Evolutionary conservation across 257 asterid genomes (phyloP), one percentile per base, ranked within the genome.

Genomic region (Nicotiana tomentosiformis): DNA sequence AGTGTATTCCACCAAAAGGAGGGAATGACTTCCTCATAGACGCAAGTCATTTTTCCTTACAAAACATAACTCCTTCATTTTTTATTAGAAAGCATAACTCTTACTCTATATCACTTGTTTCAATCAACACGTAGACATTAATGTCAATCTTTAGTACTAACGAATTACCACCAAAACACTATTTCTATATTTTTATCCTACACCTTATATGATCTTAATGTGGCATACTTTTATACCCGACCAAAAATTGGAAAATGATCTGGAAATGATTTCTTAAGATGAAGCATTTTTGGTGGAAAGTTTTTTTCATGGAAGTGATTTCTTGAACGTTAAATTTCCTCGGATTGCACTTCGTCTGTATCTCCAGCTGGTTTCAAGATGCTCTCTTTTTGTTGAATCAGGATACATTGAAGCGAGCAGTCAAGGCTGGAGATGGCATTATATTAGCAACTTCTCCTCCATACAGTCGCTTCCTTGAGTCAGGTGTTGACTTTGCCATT

Each of bases 371-470:
- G 80, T 49, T 74, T 14, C 15, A 26, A 74, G 30, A 6, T 32
- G 29, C 35, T 80, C 17, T 46, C 32, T 74, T 57, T 65, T 76
- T 78, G 66, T 61, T 85, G 78, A 60, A 85, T 72, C 86, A 96
- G 99, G 99, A 96, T 66, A 96, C 99, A 2, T 65, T 96, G 83
- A 96, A 96, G 88, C 97, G 98, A n/a, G 98, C 85, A 0, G 84
- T 96, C 57, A 96, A 93, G 93, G 97, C 98, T 23, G 99, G 99
- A 78, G 98, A 90, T 29, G 99, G 99, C 69, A 90, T 90, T 16
- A 91, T 94, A 78, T 66, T 96, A 81, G 99, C 98, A 83, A 96
- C 99, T 20, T 90, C 97, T 1, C 98, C 99, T 10, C 98, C 99
- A 9, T 96, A 96, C 85, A 87, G 94, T 9, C 97, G 99, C n/a